Base-by-base conservation (phyloP, 495 filamentous ascomycete genomes). In the Penicillium maclennaniae region DNA sequence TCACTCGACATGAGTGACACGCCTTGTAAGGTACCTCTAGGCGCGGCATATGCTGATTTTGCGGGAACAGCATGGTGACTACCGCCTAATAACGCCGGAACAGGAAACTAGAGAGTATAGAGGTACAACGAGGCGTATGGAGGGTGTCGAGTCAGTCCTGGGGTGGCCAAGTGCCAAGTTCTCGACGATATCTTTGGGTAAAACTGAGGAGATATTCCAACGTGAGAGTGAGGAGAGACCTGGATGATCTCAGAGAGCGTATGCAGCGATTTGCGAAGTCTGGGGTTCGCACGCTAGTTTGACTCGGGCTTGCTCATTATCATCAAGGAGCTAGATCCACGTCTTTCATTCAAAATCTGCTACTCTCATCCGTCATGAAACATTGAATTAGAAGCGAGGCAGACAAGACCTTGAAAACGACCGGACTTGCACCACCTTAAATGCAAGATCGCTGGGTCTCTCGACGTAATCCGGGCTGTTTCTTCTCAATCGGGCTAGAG, bases 401-500 rank as follows among this genome's bases (percentile, higher is more conserved):
- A 34, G 14, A 14, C 8, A 12, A 34, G 15, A 12, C 14, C 8
- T 34, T 10, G 8, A 34, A 34, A 34, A 14, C 2, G 9, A 12
- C 14, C 9, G 14, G 9, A 12, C 0, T 34, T 14, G 31, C 31
- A 34, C 1, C 10, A 34, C 10, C 31, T 34, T 14, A 14, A 34
- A 34, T 34, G 14, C 10, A 34, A 12, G 31, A 34, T 34, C 31
- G 26, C 16, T 16, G 6, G 6, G 2, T n/a, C n/a, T 37, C 26
- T 25, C 41, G 42, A 52, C 28, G 42, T 52, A 49, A 55, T 51
- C 53, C 58, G 58, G 58, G 21, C 46, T 46, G 16, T 60, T 60
- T 34, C 38, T 60, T 45, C 58, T 60, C 53, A 40, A 60, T 46
- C 27, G n/a, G 53, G 58, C 41, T 53, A 60, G 19, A 37, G 23